Conservation (phyloP, 177 flowering plant species). For the Tripterygium wilfordii region DNA sequence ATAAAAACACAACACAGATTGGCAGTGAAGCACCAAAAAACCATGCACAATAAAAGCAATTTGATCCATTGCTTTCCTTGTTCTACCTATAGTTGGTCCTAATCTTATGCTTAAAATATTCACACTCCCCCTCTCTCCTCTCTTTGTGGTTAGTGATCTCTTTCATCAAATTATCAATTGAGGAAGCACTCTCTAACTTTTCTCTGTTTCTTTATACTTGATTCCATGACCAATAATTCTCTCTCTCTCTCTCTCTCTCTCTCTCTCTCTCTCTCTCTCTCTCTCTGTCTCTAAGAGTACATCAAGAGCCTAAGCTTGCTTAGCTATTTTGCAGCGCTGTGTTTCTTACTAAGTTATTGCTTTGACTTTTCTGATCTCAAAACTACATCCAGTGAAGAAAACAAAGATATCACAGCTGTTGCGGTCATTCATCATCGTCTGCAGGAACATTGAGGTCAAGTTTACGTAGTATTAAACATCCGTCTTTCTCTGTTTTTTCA, state of each 20-base stretch:
- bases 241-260: conserved; percentile 7
- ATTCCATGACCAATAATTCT: conserved; percentile 19
- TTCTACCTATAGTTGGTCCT: neutral
- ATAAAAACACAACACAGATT: too few species aligned
- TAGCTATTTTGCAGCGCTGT: too few species aligned
- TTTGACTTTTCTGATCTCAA: too few species aligned
- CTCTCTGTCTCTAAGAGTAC: too few species aligned
- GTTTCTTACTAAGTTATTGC: too few species aligned
- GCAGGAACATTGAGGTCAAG: too few species aligned
- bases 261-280: neutral
- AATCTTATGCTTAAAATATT: neutral
- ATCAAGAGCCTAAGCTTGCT: too few species aligned
- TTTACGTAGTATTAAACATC: neutral
- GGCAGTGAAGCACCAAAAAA: too few species aligned
- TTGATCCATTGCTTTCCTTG: neutral
- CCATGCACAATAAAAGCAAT: neutral
- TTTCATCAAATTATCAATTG: neutral
- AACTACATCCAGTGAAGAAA: too few species aligned
- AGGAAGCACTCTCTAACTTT: neutral
- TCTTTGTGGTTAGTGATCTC: too few species aligned
- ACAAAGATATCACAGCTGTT: too few species aligned
- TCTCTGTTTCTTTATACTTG: conserved; percentile 9
- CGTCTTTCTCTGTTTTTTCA: neutral
- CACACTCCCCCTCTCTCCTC: neutral
- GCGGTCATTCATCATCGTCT: too few species aligned